These are phyloP conservation scores for Takakia lepidozioides DNA, from an alignment of 225 moss, liverwort and hornwort genomes.

Conservation along the genomic window DNA sequence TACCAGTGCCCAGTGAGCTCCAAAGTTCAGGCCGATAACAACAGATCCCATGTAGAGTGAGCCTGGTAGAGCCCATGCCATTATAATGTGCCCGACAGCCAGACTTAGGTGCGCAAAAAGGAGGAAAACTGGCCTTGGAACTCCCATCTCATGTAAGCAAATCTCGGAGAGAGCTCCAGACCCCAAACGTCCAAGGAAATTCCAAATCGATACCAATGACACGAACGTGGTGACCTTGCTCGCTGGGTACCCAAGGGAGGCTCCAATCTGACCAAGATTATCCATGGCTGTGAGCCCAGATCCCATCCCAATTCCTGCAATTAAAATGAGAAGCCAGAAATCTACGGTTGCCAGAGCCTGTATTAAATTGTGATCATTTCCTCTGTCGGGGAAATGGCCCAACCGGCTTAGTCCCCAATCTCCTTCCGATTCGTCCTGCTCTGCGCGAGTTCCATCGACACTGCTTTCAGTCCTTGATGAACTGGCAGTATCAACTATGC, in stretches of 20 bases:
- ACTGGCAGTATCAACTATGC: too few species aligned
- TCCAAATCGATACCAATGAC: conserved; percentile 43
- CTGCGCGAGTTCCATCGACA: too few species aligned
- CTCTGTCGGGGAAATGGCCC: too few species aligned
- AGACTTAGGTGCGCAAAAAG: too few species aligned
- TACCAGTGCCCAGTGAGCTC: conserved; percentile 76
- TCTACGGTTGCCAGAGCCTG: conserved; percentile 28
- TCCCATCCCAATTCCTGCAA: conserved; percentile 31
- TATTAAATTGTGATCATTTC: conserved; percentile 31
- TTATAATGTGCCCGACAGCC: too few species aligned
- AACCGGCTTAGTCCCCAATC: too few species aligned
- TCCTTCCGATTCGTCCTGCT: too few species aligned
- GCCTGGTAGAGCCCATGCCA: too few species aligned
- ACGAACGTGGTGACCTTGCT: conserved; percentile 25
- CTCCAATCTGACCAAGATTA: conserved; percentile 42
- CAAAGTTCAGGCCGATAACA: conserved; percentile 52
- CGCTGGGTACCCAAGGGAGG: conserved; percentile 30
- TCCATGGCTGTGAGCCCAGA: conserved; percentile 49
- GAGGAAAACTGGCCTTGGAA: too few species aligned
- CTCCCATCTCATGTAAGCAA: too few species aligned
- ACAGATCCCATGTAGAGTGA: too few species aligned
- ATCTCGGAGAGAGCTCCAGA: conserved; percentile 31
- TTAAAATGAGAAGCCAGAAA: conserved; percentile 36
- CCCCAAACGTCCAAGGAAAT: conserved; percentile 32
- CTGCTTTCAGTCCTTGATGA: too few species aligned